Conservation (phyloP, 345 rosid genomes). For the Gossypium sturtianum region DNA sequence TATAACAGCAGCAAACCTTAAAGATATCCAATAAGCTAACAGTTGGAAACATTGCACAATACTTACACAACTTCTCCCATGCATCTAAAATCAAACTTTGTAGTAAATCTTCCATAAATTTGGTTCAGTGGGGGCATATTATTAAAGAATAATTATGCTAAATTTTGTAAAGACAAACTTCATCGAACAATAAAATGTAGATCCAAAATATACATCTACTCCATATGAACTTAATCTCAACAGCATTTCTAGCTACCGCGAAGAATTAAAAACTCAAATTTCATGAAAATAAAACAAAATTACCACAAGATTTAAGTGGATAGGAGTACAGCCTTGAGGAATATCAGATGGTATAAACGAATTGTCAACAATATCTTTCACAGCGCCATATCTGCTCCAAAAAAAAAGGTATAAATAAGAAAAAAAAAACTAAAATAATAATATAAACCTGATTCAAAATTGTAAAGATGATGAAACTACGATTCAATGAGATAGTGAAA, state of each 20-base stretch:
- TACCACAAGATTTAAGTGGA: conserved; percentile 94
- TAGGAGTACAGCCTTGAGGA: conserved; percentile 63
- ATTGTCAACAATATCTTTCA: conserved; percentile 38
- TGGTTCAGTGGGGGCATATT: background rate
- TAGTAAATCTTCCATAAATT: background rate
- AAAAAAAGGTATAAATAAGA: background rate
- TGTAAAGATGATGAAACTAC: background rate
- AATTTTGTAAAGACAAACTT: background rate
- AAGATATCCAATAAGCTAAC: background rate
- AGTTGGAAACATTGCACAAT: background rate
- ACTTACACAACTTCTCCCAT: background rate
- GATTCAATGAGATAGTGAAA: background rate
- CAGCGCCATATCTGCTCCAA: conserved; percentile 58
- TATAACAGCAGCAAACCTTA: background rate
- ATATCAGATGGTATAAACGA: conserved; percentile 36
- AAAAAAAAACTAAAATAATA: background rate
- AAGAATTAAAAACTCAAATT: background rate
- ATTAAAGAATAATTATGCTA: background rate
- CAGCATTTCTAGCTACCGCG: background rate
- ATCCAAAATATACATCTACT: background rate
- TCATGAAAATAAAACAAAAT: conserved; percentile 1
- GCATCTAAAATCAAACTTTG: background rate
- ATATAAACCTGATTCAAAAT: background rate
- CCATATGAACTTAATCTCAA: background rate
- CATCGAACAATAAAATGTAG: background rate